These are phyloP conservation scores for Macadamia integrifolia DNA, from an alignment of 164 flowering plant genomes.

Conservation along the genomic window DNA sequence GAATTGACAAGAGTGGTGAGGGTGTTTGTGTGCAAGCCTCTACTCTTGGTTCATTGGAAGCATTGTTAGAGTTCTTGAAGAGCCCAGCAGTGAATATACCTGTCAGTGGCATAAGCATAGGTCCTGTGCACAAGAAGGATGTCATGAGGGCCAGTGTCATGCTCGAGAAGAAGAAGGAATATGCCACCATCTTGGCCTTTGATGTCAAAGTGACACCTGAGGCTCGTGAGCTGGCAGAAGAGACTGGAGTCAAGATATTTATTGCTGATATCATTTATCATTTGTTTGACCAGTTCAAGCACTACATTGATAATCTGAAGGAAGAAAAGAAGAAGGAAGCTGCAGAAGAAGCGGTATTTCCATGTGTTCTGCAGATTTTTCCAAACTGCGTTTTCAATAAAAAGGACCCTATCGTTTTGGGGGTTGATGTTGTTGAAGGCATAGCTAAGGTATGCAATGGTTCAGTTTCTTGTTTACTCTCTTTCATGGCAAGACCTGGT, in stretches of 20 bases:
- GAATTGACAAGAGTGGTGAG: constrained; percentile 91
- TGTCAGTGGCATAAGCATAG: constrained; percentile 90
- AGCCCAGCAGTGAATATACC: constrained; percentile 81
- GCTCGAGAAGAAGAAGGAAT: constrained; percentile 99
- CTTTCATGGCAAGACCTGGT: background rate
- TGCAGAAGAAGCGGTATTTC: constrained; percentile 95
- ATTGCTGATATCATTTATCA: constrained; percentile 96
- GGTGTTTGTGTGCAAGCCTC: constrained; percentile 98
- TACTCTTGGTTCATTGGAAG: constrained; percentile 96
- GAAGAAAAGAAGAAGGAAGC: constrained; percentile 94
- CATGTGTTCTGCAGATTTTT: constrained; percentile 83
- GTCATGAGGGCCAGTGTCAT: constrained; percentile 95
- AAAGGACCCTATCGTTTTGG: constrained; percentile 93
- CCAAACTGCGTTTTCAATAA: constrained; percentile 87
- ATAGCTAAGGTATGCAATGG: constrained; percentile 53
- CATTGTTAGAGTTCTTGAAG: constrained; percentile 89
- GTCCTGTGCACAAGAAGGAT: constrained; percentile 97
- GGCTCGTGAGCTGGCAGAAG: constrained; percentile 93
- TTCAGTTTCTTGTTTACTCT: background rate
- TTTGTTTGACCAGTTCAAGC: constrained; percentile 92
- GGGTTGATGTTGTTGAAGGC: constrained; percentile 93
- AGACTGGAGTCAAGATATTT: constrained; percentile 82
- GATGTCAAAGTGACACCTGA: constrained; percentile 97
- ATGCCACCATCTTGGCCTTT: constrained; percentile 88
- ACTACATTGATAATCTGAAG: constrained; percentile 81